phyloP scores from a whole-genome alignment of 1,139 yeast species.

The Saccharomycopsis hybrid region DNA sequence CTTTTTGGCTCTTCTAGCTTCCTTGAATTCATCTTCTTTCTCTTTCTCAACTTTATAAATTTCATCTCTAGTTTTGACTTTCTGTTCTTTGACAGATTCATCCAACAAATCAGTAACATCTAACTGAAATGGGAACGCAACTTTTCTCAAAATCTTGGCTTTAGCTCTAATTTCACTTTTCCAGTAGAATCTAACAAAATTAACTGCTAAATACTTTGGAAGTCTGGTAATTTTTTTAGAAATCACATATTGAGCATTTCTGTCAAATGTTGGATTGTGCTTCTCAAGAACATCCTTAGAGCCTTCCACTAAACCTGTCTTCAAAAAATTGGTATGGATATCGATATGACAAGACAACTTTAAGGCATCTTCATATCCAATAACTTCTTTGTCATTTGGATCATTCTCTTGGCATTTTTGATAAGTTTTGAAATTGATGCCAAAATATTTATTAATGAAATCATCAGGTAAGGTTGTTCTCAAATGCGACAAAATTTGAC shows the following conservation, averaged over 20 bases:
- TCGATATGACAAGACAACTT: slow-evolving; percentile 88
- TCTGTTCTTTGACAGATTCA: slow-evolving; percentile 58
- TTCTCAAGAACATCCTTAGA: slow-evolving; percentile 75
- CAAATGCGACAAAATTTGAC: slow-evolving; percentile 61
- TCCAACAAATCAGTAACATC: slow-evolving; percentile 85
- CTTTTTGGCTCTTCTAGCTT: slow-evolving; percentile 63
- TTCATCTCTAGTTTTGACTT: slow-evolving; percentile 70
- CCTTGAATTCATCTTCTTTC: slow-evolving; percentile 64
- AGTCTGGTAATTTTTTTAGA: slow-evolving; percentile 66
- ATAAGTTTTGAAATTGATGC: slow-evolving; percentile 54
- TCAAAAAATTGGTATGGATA: slow-evolving; percentile 76
- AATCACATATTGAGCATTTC: slow-evolving; percentile 66
- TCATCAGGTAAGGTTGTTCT: slow-evolving; percentile 40
- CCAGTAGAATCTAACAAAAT: slow-evolving; percentile 94
- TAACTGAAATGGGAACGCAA: slow-evolving; percentile 87
- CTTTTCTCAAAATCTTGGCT: slow-evolving; percentile 89
- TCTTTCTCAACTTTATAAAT: slow-evolving; percentile 73
- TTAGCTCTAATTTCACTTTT: slow-evolving; percentile 85
- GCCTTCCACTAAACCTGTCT: slow-evolving; percentile 76
- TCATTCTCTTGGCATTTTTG: slow-evolving; percentile 49
- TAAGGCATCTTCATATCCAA: slow-evolving; percentile 48
- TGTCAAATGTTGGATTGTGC: slow-evolving; percentile 59
- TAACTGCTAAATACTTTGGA: slow-evolving; percentile 85
- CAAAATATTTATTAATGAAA: slow-evolving; percentile 52
- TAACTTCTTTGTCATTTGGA: slow-evolving; percentile 46